A percentile compares a stretch with the other conserved stretches of the same genome.
These are phyloP conservation scores for Combretum micranthum DNA, from an alignment of 345 rosid species.

Conservation along the genomic window DNA sequence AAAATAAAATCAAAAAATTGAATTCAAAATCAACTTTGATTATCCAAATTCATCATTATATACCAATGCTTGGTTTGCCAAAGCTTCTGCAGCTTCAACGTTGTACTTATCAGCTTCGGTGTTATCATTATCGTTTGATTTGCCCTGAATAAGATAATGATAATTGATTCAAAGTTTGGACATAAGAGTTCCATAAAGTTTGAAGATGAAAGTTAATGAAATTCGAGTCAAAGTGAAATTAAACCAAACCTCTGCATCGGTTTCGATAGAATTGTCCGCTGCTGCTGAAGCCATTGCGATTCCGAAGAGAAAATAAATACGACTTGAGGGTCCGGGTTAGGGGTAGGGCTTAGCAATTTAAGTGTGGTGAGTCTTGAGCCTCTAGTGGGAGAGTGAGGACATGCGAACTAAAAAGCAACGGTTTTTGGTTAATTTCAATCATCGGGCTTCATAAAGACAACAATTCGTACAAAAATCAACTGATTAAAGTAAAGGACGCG, in stretches of 20 bases:
- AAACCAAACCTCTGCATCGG: conserved; percentile 9
- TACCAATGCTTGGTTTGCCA: conserved; percentile 69
- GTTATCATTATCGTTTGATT: conserved; percentile 13
- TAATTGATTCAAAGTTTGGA: background rate
- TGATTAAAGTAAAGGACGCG: too few species aligned
- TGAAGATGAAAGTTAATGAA: background rate
- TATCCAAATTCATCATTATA: background rate
- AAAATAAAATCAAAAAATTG: background rate
- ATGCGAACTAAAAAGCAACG: background rate
- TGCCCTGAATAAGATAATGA: conserved; percentile 17
- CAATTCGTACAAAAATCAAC: too few species aligned
- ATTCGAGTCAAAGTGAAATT: background rate
- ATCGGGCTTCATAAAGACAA: too few species aligned
- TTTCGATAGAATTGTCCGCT: conserved; percentile 4
- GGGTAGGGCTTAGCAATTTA: too few species aligned
- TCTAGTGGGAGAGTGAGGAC: background rate
- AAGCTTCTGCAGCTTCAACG: conserved; percentile 71
- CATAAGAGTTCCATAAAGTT: background rate
- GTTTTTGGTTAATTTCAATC: background rate
- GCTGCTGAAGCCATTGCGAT: conserved; percentile 12
- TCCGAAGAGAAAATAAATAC: background rate
- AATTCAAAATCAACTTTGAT: background rate
- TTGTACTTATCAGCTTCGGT: conserved; percentile 56
- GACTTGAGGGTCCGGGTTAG: too few species aligned
- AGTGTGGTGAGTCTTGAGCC: background rate